Evolutionary conservation across 371 early-diverging fungal genomes (phyloP), one percentile per base, ranked within the genome.

Genomic region (Ordospora pajunii): DNA sequence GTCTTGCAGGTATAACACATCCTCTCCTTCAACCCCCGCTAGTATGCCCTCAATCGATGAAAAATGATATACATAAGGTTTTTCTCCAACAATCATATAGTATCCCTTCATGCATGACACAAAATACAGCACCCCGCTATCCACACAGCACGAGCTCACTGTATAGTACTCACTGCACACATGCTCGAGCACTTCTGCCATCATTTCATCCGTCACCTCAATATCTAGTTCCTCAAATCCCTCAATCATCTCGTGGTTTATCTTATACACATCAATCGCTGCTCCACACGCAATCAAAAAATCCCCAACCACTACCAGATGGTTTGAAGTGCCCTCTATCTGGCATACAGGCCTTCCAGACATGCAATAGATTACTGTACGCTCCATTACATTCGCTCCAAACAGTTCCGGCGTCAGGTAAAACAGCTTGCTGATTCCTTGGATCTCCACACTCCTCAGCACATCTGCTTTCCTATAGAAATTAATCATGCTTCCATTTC

Each of bases 41-140:
- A 82, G 32, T 10, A 44, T 44, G 0, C 76, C 76, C 14, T 14
- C 45, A 19, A 62, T 17, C 5, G 66, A 17, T n/a, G 43, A 25
- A 48, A 72, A 50, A 25, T 62, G 44, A 65, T 45, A 76, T 42
- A 66, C 40, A 53, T 66, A 54, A 32, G 67, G 64, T 22, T 49
- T 46, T 19, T 81, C 67, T 0, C 37, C n/a, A 10, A 80, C 10
- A 8, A 82, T 58, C 6, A 78, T 44, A 70, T 82, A 84, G 23
- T 63, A 50, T 43, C 72, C 44, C 43, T 68, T 67, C 9, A 9
- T 45, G n/a, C 58, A 73, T 8, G 49, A 76, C 21, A 51, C 50
- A 45, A 80, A 65, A 22, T 78, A 71, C 10, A 84, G 21, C 1
- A 77, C 21, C 19, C 67, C 75, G 1, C 78, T 65, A 25, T 44